Base-by-base conservation (phyloP, 1,284 basidiomycete genomes). In the Golubevia sp. region DNA sequence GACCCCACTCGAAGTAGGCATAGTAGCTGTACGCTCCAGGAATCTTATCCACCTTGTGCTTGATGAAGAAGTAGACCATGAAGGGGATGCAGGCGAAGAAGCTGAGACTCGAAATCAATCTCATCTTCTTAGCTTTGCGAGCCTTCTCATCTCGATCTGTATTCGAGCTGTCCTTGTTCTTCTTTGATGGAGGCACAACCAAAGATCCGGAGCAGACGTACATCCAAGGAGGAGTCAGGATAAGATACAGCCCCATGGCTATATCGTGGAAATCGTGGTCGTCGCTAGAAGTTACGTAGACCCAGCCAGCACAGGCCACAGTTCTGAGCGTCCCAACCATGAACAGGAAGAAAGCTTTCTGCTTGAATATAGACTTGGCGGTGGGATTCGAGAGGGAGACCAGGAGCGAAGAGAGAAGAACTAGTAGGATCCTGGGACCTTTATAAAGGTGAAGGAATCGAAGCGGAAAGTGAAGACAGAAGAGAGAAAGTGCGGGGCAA, bases 1-100 rank as follows among this genome's bases (percentile, higher is more conserved):
- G 68, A 8, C 70, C 69, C 79, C 79, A 79, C 38, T 82, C 79
- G n/a, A 82, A 77, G 62, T 74, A 69, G 13, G 77, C 66, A 26
- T 82, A 79, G 58, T 65, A 52, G 2, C 76, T 73, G 58, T 82
- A 82, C 8, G 74, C 73, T 48, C 77, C 77, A 6, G 74, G 74
- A 20, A 78, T 71, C 51, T 64, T 66, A 11, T 74, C 66, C 18
- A 70, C 67, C 53, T 74, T 76, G 68, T 82, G 77, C 5, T 66
- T 66, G 48, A 76, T 71, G 44, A 75, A 82, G 61, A 77, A 75
- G 64, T 64, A 58, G 50, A 67, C 68, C 79, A 82, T 82, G 56
- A 73, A 73, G 0, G 79, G 79, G 7, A 71, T 77, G 64, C 74
- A 77, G 3, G 62, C 64, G 51, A 76, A 77, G 67, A 82, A 82